Evolutionary conservation across 2,329 filamentous ascomycete genomes (phyloP).

Genomic region (Phyllosticta ampelicida): DNA sequence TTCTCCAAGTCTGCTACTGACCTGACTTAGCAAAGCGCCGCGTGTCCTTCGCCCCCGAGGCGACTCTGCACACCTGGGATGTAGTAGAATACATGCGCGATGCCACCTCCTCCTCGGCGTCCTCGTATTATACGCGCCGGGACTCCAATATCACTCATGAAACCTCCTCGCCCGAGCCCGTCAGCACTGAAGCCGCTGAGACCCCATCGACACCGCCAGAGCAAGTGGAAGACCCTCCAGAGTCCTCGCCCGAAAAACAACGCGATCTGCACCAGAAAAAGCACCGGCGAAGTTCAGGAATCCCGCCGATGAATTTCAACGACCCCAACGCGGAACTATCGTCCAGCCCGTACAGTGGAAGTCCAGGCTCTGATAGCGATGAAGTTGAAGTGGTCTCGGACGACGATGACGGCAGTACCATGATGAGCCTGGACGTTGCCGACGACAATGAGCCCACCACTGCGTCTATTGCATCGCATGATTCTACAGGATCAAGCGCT

Average conservation of each 20-base stretch:
- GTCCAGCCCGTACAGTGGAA: constrained; percentile 65
- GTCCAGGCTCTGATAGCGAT: constrained; percentile 30
- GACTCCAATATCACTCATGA: constrained; percentile 49
- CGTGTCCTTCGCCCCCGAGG: constrained; percentile 94
- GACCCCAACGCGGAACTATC: constrained; percentile 56
- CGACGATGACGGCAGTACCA: constrained; percentile 60
- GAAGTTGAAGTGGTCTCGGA: constrained; percentile 47
- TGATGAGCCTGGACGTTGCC: constrained; percentile 62
- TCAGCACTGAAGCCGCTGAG: constrained; percentile 41
- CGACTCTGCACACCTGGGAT: constrained; percentile 94
- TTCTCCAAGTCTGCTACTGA: not conserved
- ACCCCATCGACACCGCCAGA: constrained; percentile 53
- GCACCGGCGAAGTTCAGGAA: constrained; percentile 51
- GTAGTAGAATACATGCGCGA: constrained; percentile 84
- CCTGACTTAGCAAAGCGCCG: constrained; percentile 58
- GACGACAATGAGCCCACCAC: constrained; percentile 61
- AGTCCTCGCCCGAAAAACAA: constrained; percentile 54
- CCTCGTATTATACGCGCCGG: constrained; percentile 64
- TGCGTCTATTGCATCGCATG: constrained; percentile 47
- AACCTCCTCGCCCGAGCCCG: constrained; percentile 16
- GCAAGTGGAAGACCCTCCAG: constrained; percentile 46
- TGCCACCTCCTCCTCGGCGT: constrained; percentile 62
- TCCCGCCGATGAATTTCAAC: constrained; percentile 54
- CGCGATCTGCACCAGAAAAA: constrained; percentile 53
- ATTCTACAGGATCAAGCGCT: constrained; percentile 55